phyloP scores from a whole-genome alignment of 2,329 filamentous ascomycete genomes.

The Phoma herbarum region DNA sequence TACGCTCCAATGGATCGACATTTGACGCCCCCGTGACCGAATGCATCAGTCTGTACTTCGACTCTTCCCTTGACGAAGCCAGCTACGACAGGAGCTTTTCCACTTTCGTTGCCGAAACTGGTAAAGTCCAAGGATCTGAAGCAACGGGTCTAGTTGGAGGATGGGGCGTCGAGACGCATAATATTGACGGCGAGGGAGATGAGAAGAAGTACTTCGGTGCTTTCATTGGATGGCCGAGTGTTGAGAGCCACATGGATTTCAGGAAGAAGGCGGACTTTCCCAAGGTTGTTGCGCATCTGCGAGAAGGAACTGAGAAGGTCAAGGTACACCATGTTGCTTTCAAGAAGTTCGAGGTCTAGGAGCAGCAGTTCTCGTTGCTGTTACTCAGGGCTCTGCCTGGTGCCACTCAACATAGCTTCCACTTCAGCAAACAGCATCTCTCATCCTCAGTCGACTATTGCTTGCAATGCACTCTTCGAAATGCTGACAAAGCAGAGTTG shows the following conservation, averaged over 20 bases:
- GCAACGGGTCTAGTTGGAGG: constrained; percentile 40
- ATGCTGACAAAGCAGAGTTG: not conserved
- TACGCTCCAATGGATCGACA: constrained; percentile 13
- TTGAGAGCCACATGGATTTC: constrained; percentile 60
- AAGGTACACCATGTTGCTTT: constrained; percentile 53
- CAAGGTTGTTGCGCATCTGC: constrained; percentile 53
- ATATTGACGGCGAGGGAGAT: constrained; percentile 29
- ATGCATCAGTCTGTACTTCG: constrained; percentile 57
- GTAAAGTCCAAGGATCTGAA: constrained; percentile 41
- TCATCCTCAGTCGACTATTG: not conserved
- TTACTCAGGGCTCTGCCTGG: not conserved
- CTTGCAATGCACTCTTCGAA: not conserved
- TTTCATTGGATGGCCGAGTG: constrained; percentile 62
- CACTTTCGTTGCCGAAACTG: constrained; percentile 50
- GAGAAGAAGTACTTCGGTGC: constrained; percentile 53
- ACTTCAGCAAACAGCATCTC: not conserved
- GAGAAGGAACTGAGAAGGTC: constrained; percentile 53
- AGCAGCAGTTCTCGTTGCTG: not conserved
- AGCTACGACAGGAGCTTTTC: constrained; percentile 45
- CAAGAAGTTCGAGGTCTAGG: constrained; percentile 2
- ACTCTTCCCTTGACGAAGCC: constrained; percentile 35
- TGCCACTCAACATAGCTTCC: not conserved
- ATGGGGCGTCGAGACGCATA: constrained; percentile 48
- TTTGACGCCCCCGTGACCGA: constrained; percentile 60
- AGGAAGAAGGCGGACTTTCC: constrained; percentile 57